Conservation (phyloP, 2,329 filamentous ascomycete genomes). For the Paecilomyces sp. region DNA sequence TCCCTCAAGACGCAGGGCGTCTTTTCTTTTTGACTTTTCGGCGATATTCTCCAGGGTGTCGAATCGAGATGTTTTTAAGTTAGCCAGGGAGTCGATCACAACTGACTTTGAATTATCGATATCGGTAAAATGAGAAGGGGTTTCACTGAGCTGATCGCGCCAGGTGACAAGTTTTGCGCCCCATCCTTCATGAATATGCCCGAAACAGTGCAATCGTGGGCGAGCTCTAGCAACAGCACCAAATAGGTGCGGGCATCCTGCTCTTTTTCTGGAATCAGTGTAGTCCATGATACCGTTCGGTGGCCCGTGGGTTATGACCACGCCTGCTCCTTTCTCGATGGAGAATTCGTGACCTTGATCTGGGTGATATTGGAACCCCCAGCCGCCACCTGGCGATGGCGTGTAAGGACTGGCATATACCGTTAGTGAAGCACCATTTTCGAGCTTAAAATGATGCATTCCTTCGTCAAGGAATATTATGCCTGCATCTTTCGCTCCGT, state of each 20-base stretch:
- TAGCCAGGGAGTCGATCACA: conserved; percentile 21
- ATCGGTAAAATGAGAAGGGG: conserved; percentile 39
- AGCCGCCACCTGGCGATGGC: conserved; percentile 37
- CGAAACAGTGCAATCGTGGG: conserved; percentile 34
- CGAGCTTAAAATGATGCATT: conserved; percentile 39
- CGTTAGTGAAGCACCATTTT: conserved; percentile 43
- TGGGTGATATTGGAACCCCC: conserved; percentile 44
- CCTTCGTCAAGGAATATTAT: conserved; percentile 48
- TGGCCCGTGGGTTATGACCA: conserved; percentile 52
- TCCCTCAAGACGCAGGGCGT: conserved; percentile 4
- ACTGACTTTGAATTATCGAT: conserved; percentile 38
- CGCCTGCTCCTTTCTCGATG: conserved; percentile 29
- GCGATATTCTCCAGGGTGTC: neutral
- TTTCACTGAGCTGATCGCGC: conserved; percentile 27
- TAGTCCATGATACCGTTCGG: conserved; percentile 46
- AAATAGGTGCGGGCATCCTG: conserved; percentile 27
- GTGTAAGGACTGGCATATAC: conserved; percentile 52
- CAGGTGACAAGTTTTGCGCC: conserved; percentile 50
- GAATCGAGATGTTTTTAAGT: neutral
- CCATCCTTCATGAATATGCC: conserved; percentile 46
- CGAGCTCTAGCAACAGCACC: conserved; percentile 20
- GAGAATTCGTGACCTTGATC: conserved; percentile 30
- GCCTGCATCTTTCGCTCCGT: conserved; percentile 27
- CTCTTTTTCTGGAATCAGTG: conserved; percentile 19
- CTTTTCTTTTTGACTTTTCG: neutral